Evolutionary conservation across 768 basidiomycete genomes (phyloP), one percentile per base, ranked within the genome.

Genomic region (Auriscalpium microsporum): DNA sequence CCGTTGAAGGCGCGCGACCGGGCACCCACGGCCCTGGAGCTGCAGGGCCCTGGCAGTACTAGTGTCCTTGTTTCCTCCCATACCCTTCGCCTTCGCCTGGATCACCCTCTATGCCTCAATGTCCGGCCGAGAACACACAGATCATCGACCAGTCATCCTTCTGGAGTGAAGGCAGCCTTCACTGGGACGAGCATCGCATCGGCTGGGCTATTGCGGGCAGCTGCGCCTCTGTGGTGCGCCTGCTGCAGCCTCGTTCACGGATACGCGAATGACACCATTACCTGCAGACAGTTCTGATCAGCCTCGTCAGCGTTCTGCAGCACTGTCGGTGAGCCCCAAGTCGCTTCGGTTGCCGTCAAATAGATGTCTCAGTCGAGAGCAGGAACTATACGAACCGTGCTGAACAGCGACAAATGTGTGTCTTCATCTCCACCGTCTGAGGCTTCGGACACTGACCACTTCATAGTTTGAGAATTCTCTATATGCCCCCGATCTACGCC

Each of bases 401-500:
- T 42, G 83, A 92, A 66, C 90, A 92, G 67, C 83, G 88, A 52
- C 90, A 92, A 71, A 81, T 91, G 90, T 88, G 64, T 63, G 65
- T 58, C 14, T 46, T 13, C 50, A 48, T 45, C 44, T 48, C 23
- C 21, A 46, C 36, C 40, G 48, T 35, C 2, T 33, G 17, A 42
- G 48, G 48, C 16, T 14, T 17, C 10, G 21, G 21, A 21, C 13
- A 56, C 48, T 21, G 37, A 46, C 23, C 8, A 2, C 45, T n/a
- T 50, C 42, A 13, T 64, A 89, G 86, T 56, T 62, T 90, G n/a
- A 82, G 90, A 56, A 82, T 92, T 47, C 64, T 92, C 59, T 90
- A 89, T 62, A 88, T 93, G 89, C 90, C 90, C 2, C 80, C 83
- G 1, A 75, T 92, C 45, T 92, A 87, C 67, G 85, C 84, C 28